Percentiles rank a stretch among this genome's conserved stretches.
phyloP scores from a whole-genome alignment of 1,139 yeast species.

The Blastobotrys persicus region DNA sequence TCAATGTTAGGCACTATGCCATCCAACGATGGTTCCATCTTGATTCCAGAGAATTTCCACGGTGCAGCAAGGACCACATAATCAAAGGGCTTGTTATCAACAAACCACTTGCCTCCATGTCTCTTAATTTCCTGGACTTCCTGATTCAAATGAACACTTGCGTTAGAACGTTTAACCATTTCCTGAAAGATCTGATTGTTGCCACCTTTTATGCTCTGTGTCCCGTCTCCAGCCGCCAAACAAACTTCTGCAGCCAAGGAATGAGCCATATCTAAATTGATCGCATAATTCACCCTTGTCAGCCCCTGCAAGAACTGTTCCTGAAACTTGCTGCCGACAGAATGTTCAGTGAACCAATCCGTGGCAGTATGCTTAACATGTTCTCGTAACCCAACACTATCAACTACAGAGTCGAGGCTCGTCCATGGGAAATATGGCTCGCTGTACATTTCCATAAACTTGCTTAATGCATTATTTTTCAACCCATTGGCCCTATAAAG shows the following conservation, averaged over 20 bases:
- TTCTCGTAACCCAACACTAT: slow-evolving; percentile 29
- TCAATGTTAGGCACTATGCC: slow-evolving; percentile 25
- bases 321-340: slow-evolving; percentile 30
- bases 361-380: slow-evolving; percentile 30
- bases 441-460: slow-evolving; percentile 32
- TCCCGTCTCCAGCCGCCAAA: slow-evolving; percentile 38
- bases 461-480: slow-evolving; percentile 22
- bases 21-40: slow-evolving; percentile 16
- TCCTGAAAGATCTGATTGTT: slow-evolving; percentile 43
- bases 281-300: slow-evolving; percentile 46
- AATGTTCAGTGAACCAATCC: slow-evolving; percentile 27
- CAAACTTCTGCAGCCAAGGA: slow-evolving; percentile 42
- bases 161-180: slow-evolving; percentile 38
- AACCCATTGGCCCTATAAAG: slow-evolving; percentile 28
- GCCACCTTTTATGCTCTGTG: slow-evolving; percentile 42
- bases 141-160: slow-evolving; percentile 33
- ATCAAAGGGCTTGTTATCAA: slow-evolving; percentile 35
- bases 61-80: slow-evolving; percentile 47
- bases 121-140: slow-evolving; percentile 30
- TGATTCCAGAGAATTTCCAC: slow-evolving; percentile 33
- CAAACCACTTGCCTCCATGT: slow-evolving; percentile 23
- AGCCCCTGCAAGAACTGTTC: slow-evolving; percentile 40
- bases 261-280: slow-evolving; percentile 40
- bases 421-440: slow-evolving; percentile 35
- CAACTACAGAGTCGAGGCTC: slow-evolving; percentile 24